phyloP scores from a whole-genome alignment of 192 early-diverging fungal species.

The Umbelopsis isabellina region DNA sequence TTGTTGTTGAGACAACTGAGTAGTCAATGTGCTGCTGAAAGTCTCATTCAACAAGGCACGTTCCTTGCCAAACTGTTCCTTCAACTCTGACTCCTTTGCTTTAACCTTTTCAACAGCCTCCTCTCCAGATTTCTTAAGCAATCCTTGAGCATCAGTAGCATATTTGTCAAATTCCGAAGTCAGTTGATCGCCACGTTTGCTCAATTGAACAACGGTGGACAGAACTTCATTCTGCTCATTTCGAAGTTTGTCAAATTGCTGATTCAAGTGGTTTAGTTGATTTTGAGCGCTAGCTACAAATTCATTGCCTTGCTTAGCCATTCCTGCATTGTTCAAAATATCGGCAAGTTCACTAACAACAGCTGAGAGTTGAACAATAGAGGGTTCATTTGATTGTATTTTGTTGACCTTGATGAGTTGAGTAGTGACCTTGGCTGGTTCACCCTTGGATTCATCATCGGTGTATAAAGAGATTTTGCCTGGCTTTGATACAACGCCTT shows the following conservation, averaged over 20 bases:
- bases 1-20: slow-evolving; percentile 39
- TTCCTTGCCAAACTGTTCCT: slow-evolving; percentile 39
- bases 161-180: slow-evolving; percentile 64
- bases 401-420: slow-evolving; percentile 26
- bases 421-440: slow-evolving; percentile 17
- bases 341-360: slow-evolving; percentile 40
- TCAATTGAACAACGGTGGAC: slow-evolving; percentile 34
- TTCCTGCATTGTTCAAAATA: slow-evolving; percentile 40
- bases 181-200: slow-evolving; percentile 50
- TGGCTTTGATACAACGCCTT: background rate
- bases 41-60: slow-evolving; percentile 23
- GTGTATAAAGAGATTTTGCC: slow-evolving; percentile 17
- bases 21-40: slow-evolving; percentile 37
- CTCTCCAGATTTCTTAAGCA: slow-evolving; percentile 50
- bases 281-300: slow-evolving; percentile 63
- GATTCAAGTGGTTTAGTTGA: slow-evolving; percentile 49
- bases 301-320: slow-evolving; percentile 57
- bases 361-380: slow-evolving; percentile 38
- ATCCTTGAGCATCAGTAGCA: slow-evolving; percentile 53
- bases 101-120: slow-evolving; percentile 50
- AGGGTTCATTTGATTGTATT: slow-evolving; percentile 38
- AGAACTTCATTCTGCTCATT: slow-evolving; percentile 40
- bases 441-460: background rate
- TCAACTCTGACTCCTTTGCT: slow-evolving; percentile 52
- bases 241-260: slow-evolving; percentile 53